Evolutionary conservation across 176 grass and related monocot genomes (phyloP).

Genomic region (Musa beccarii): DNA sequence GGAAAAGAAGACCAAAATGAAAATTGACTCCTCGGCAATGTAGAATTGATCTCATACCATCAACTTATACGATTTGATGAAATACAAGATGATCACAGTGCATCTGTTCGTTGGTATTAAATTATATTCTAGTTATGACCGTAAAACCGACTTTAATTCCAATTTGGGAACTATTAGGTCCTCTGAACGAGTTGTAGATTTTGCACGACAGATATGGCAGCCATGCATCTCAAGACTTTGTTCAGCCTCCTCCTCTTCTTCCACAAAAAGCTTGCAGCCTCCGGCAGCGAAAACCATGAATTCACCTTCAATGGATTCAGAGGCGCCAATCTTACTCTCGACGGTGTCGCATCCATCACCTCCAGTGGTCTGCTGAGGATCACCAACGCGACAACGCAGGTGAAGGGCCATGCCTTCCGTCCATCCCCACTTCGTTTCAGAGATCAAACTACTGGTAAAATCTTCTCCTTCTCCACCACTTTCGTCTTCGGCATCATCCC

Average conservation of each 20-base stretch:
- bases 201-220: no score
- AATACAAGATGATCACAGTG: no score
- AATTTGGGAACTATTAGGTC: no score
- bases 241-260: conserved; percentile 1
- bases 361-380: conserved; percentile 25
- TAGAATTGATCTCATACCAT: no score
- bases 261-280: neutral
- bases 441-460: neutral
- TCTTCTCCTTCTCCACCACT: conserved; percentile 69
- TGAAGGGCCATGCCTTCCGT: conserved; percentile 34
- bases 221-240: neutral
- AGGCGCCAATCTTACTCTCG: conserved; percentile 24
- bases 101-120: no score
- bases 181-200: no score
- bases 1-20: no score
- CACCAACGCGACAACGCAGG: neutral
- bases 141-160: no score
- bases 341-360: conserved; percentile 34
- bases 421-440: conserved; percentile 27
- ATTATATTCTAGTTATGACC: no score
- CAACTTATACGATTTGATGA: no score
- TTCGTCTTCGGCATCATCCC: conserved; percentile 62
- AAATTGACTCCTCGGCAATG: no score
- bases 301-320: conserved; percentile 46
- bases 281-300: neutral